Evolutionary conservation across 306 rosid species (phyloP), one percentile per base, ranked within the genome.

Genomic region (Sicyos baderoa): DNA sequence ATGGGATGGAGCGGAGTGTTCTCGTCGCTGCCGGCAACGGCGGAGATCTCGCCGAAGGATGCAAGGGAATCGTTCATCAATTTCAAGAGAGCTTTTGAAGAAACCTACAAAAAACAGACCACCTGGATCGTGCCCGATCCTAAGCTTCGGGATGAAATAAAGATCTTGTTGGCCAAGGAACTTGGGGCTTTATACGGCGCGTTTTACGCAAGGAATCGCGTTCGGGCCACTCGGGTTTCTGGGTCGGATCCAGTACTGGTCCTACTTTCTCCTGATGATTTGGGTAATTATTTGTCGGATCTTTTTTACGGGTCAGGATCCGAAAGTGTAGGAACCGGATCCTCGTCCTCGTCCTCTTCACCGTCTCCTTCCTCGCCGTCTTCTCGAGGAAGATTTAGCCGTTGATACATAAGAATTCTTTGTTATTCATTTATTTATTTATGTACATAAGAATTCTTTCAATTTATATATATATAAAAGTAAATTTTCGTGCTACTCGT

Each of bases 41-140:
- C 73, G 8, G 82, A 55, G 70, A 55, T 82, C 4, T 4, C 82
- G 15, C 70, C 73, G 64, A 89, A 81, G 69, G 40, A 77, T 2
- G 83, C 83, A 1, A 70, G 23, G 13, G 76, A 9, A 0, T 54
- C 23, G 2, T 79, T 77, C 49, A 57, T n/a, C 32, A 76, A 55
- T 68, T 87, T 87, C 79, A 72, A 72, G 12, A 75, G 42, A 5
- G 76, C 74, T 2, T 79, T 87, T 17, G 73, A 57, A 4, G 89
- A 83, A 66, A 48, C 81, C 0, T 81, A 75, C 76, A 68, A 13
- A 49, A 62, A 51, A 50, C 89, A 85, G 7, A 27, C 54, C 12
- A 58, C 83, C 6, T 87, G 93, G 89, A 27, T 87, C 7, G 83
- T 81, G 12, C 54, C 86, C 70, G 81, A 87, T 78, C 75, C 69